These are phyloP conservation scores for Pharnaceum exiguum DNA, from an alignment of 148 eudicot genomes.

Conservation along the genomic window DNA sequence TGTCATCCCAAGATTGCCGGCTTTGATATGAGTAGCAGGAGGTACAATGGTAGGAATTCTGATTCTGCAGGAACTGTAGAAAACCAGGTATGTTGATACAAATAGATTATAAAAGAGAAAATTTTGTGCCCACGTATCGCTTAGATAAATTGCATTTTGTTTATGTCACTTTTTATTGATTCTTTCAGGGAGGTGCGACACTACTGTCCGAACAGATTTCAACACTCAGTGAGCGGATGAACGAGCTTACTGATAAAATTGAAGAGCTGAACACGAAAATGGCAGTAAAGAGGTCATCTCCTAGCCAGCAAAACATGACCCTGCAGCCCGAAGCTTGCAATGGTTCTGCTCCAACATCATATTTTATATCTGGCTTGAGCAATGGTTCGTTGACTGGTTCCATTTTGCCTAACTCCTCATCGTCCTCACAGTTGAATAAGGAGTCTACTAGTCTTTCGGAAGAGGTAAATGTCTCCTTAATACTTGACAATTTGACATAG, in stretches of 20 bases:
- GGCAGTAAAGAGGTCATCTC: constrained; percentile 35
- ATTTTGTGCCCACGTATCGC: no score
- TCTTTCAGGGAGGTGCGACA: constrained; percentile 46
- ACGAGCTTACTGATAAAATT: constrained; percentile 71
- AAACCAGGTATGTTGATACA: constrained; percentile 41
- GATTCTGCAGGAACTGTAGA: constrained; percentile 38
- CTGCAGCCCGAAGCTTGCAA: constrained; percentile 57
- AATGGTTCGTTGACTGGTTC: constrained; percentile 67
- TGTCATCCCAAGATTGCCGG: constrained; percentile 36
- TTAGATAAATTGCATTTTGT: background rate
- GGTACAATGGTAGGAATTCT: constrained; percentile 43
- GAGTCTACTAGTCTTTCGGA: constrained; percentile 58
- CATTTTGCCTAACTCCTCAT: constrained; percentile 51
- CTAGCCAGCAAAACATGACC: constrained; percentile 44
- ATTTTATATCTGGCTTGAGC: constrained; percentile 64
- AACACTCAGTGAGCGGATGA: constrained; percentile 75
- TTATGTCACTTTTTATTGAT: background rate
- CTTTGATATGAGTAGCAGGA: constrained; percentile 36
- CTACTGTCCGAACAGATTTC: constrained; percentile 86
- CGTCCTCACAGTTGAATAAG: constrained; percentile 64
- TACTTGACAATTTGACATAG: no score
- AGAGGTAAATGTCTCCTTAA: constrained; percentile 81
- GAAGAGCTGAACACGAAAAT: constrained; percentile 73
- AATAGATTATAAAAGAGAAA: background rate
- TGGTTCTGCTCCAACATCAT: constrained; percentile 77